Evolutionary conservation across 805 yeast genomes (phyloP).

Genomic region (Wickerhamiella siamensis): DNA sequence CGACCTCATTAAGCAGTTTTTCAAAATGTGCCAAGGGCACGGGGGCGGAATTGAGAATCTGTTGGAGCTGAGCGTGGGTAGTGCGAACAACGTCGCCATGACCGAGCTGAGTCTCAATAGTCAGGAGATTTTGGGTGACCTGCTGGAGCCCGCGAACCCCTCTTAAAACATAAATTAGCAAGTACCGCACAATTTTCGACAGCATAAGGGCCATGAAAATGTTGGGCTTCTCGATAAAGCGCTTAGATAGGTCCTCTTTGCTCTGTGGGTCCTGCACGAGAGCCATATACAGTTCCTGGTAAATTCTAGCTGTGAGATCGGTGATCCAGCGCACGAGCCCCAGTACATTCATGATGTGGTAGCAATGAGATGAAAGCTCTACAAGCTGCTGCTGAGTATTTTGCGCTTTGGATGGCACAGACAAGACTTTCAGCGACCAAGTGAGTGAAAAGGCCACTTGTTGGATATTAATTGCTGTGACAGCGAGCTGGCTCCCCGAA

Average conservation of each 20-base stretch:
- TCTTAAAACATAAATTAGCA: conserved; percentile 25
- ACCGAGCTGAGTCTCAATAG: conserved; percentile 15
- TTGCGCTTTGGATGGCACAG: conserved; percentile 11
- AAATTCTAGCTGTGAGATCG: conserved; percentile 55
- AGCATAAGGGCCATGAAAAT: conserved; percentile 24
- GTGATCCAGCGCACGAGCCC: conserved; percentile 80
- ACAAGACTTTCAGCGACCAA: conserved; percentile 39
- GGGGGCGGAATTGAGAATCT: conserved; percentile 17
- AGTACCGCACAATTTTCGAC: conserved; percentile 25
- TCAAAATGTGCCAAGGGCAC: conserved; percentile 15
- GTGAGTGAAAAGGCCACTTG: conserved; percentile 59
- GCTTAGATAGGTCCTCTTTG: neutral
- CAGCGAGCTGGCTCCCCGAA: conserved; percentile 36
- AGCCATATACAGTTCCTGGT: conserved; percentile 43
- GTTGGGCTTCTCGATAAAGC: conserved; percentile 5
- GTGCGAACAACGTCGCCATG: conserved; percentile 17
- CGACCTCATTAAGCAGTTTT: conserved; percentile 10
- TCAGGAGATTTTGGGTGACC: conserved; percentile 12
- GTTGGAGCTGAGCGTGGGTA: conserved; percentile 20
- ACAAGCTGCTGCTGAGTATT: conserved; percentile 30
- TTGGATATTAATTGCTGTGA: conserved; percentile 53
- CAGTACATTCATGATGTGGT: conserved; percentile 26
- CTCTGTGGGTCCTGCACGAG: conserved; percentile 9
- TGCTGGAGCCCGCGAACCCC: conserved; percentile 27
- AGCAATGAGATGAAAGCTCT: conserved; percentile 19